Base-by-base conservation (phyloP, 306 rosid genomes). In the Prunus dulcis region DNA sequence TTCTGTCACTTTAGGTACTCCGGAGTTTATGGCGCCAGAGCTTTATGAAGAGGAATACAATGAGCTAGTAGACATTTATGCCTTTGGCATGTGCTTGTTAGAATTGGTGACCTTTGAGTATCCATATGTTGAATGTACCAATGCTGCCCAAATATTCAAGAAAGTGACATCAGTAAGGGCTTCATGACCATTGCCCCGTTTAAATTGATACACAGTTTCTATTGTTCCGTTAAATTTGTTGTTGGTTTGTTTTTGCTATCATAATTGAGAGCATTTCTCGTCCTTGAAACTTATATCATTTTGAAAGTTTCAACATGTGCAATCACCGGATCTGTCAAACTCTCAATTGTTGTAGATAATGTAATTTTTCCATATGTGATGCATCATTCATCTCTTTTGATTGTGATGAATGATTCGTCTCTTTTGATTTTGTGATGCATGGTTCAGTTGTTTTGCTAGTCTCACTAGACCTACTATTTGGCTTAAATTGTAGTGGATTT, bases 21-120 rank as follows among this genome's bases (percentile, higher is more conserved):
- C 99, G 0, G 99, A 95, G 88, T 95, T 95, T 82, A 95, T 95
- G 99, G 99, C 99, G 7, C 99, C 99, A 3, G 99, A 95, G 83
- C 93, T 95, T 45, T 95, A 95, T 27, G 97, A 95, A 84, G 97
- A 92, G 84, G 99, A 95, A 80, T 95, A 95, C 74, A 90, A 95
- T 15, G 99, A 95, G 82, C 97, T 95, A 82, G 97, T 95, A 56
- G 99, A 95, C 83, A 86, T 95, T 73, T 95, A 95, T 80, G 97
- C 99, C 73, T 95, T 95, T 78, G 99, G 99, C 78, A 92, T 95
- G 99, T 95, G 99, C 82, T 82, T 95, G 87, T 72, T 95, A 41
- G 99, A 96, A 87, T 76, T 96, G 91, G 98, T 92, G 77, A 96
- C 98, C 2, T 82, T 96, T 49, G 97, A 96, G 86, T 96, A 96